Evolutionary conservation across 768 basidiomycete genomes (phyloP).

Genomic region (Lactarius indigo): DNA sequence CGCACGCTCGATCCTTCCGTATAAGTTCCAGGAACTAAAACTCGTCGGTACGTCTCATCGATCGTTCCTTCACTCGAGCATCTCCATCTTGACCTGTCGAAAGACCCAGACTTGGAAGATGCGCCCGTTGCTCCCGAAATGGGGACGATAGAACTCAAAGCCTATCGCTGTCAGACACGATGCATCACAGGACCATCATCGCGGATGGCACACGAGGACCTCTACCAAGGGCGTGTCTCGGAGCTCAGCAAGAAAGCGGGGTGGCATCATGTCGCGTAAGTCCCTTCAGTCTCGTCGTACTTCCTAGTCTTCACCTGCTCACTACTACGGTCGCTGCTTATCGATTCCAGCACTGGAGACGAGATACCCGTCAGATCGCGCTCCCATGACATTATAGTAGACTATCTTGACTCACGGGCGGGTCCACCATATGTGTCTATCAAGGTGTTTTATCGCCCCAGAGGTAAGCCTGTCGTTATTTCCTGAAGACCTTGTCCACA

Average conservation of each 20-base stretch:
- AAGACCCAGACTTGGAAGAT: constrained; percentile 5
- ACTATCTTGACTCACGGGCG: not conserved
- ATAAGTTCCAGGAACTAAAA: constrained; percentile 6
- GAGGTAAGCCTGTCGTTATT: not conserved
- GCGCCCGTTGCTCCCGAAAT: constrained; percentile 3
- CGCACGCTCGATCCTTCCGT: not conserved
- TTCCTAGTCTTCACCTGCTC: not conserved
- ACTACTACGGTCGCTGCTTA: not conserved
- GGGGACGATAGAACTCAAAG: constrained; percentile 6
- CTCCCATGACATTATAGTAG: not conserved
- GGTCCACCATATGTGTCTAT: not conserved
- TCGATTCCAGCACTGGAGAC: not conserved
- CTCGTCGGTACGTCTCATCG: not conserved
- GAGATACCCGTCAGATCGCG: not conserved
- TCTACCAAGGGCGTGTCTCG: not conserved
- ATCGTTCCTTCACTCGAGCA: not conserved
- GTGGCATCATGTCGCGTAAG: constrained; percentile 8
- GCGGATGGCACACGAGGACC: not conserved
- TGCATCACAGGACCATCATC: too few species aligned
- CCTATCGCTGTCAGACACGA: not conserved
- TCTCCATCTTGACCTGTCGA: not conserved
- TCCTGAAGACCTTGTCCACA: not conserved
- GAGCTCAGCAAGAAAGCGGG: constrained; percentile 12
- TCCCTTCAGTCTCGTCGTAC: not conserved
- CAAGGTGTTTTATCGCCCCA: constrained; percentile 7